Evolutionary conservation across 2,329 filamentous ascomycete genomes (phyloP), one percentile per base, ranked within the genome.

Genomic region (Dactylellina haptotyla): DNA sequence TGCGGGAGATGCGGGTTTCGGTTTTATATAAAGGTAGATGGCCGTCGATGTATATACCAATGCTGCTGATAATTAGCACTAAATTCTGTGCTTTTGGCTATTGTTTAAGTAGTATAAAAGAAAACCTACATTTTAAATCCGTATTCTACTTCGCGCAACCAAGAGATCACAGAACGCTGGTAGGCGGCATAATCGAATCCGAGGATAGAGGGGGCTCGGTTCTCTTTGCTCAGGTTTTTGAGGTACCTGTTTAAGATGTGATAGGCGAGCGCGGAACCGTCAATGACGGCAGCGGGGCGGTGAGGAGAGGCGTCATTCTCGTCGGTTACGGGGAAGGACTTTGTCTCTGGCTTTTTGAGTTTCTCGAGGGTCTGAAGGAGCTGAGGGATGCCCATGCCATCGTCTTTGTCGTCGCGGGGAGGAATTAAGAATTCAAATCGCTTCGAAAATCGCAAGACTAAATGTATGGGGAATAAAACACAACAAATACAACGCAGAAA

Each of bases 321-420:
- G 6, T n/a, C 53, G 20, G 23, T 32, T 9, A 20, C 16, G 18
- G 56, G 58, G 18, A 43, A 57, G 16, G 57, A 51, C 8, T 30
- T 30, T 9, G 26, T 61, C n/a, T 48, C 48, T 2, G 67, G 67
- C 25, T 53, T 53, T 10, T 58, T 12, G 10, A 72, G 28, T 30
- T 43, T 59, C n/a, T 59, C 59, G 37, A 72, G 67, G 12, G 39
- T 45, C 12, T 34, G 18, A 20, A 72, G 53, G n/a, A 72, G 59
- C 20, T 72, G 67, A 46, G 67, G 59, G 67, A 72, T 65, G 26
- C 67, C 67, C 67, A 72, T 72, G 16, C 53, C 59, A 54, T 57
- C 25, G 14, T 18, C 16, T n/a, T n/a, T n/a, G n/a, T n/a, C n/a
- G n/a, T n/a, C n/a, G n/a, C n/a, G n/a, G n/a, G n/a, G n/a, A n/a